Evolutionary conservation across 495 filamentous ascomycete species (phyloP).

Genomic region (Penicillium mononematosum): DNA sequence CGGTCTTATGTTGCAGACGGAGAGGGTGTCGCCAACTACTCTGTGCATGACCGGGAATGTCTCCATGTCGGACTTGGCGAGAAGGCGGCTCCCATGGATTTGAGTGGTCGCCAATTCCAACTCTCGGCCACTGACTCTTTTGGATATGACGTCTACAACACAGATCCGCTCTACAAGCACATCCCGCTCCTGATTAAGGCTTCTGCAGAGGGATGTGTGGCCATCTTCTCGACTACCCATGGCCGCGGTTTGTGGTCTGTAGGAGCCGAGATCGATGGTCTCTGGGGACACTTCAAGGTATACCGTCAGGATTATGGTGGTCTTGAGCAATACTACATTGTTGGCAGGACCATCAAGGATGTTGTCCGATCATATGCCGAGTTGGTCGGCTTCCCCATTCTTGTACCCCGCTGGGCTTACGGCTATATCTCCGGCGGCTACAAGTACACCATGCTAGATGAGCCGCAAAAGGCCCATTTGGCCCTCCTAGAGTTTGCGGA

Average conservation of each 20-base stretch:
- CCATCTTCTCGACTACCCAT: constrained; percentile 65
- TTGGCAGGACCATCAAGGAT: constrained; percentile 62
- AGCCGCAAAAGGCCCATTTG: constrained; percentile 53
- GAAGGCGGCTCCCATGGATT: constrained; percentile 68
- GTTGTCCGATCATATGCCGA: constrained; percentile 64
- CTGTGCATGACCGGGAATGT: constrained; percentile 52
- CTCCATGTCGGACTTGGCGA: constrained; percentile 68
- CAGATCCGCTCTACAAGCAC: constrained; percentile 72
- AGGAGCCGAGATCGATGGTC: constrained; percentile 68
- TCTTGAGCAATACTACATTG: constrained; percentile 66
- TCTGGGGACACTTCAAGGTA: constrained; percentile 69
- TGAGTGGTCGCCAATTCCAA: constrained; percentile 62
- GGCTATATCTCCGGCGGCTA: constrained; percentile 68
- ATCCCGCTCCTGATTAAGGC: constrained; percentile 67
- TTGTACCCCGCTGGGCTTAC: constrained; percentile 66
- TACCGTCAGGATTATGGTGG: constrained; percentile 70
- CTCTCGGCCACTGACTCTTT: constrained; percentile 68
- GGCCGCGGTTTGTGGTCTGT: constrained; percentile 60
- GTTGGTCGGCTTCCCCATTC: constrained; percentile 60
- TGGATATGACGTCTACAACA: constrained; percentile 66
- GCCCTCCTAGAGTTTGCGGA: constrained; percentile 58
- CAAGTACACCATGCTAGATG: constrained; percentile 66
- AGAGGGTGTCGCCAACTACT: constrained; percentile 60
- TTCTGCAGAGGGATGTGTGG: constrained; percentile 57
- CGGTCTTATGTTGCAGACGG: constrained; percentile 62